A percentile compares a stretch with the other conserved stretches of the same genome.
These are phyloP conservation scores for Metschnikowia proteae DNA, from an alignment of 805 yeast species.

Conservation along the genomic window DNA sequence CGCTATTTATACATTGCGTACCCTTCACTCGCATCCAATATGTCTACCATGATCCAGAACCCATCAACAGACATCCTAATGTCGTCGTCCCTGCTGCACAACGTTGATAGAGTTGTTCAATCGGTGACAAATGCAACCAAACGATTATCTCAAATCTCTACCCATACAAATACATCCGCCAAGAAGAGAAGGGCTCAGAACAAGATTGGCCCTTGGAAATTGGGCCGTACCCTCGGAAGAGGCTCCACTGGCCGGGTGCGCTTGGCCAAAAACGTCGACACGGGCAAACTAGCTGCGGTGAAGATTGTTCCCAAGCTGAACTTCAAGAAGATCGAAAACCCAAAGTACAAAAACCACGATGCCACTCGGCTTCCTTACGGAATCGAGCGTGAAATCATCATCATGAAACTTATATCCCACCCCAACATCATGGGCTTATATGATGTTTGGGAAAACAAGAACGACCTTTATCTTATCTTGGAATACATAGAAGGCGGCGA, in stretches of 20 bases:
- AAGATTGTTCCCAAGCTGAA: constrained; percentile 89
- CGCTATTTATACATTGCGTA: background rate
- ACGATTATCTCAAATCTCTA: constrained; percentile 47
- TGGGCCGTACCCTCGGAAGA: constrained; percentile 90
- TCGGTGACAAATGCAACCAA: constrained; percentile 46
- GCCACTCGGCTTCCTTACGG: constrained; percentile 68
- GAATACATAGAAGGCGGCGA: constrained; percentile 99
- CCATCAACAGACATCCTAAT: constrained; percentile 13
- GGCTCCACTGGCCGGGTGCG: constrained; percentile 97
- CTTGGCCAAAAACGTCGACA: constrained; percentile 78
- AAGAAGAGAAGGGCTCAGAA: constrained; percentile 46
- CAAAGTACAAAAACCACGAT: constrained; percentile 42
- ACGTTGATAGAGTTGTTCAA: constrained; percentile 41
- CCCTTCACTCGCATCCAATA: constrained; percentile 1
- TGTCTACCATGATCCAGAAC: constrained; percentile 16
- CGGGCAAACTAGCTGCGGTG: constrained; percentile 92
- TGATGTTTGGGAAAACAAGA: constrained; percentile 86
- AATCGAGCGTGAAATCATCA: constrained; percentile 81
- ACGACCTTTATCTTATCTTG: constrained; percentile 77
- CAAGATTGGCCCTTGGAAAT: constrained; percentile 92
- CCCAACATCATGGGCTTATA: constrained; percentile 74
- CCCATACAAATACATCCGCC: constrained; percentile 38
- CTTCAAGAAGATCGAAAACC: constrained; percentile 48
- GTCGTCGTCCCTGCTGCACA: constrained; percentile 17
- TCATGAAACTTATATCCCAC: constrained; percentile 77